Conservation (phyloP, 1,284 basidiomycete species). For the Marasmius fiardii region DNA sequence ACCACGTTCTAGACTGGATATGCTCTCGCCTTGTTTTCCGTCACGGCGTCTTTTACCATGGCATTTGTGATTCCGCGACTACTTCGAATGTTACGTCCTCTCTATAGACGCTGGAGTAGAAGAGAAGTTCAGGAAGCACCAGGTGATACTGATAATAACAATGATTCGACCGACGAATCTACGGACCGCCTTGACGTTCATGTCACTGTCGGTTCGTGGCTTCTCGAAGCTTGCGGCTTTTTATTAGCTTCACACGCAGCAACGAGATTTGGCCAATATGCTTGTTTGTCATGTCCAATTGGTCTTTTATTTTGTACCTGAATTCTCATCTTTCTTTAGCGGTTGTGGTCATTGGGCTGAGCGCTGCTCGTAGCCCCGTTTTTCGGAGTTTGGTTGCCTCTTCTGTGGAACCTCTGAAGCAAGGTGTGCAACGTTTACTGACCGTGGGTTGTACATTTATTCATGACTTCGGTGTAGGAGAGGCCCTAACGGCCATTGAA, state of each 20-base stretch:
- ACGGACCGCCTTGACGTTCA: conserved; percentile 29
- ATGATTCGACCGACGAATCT: conserved; percentile 7
- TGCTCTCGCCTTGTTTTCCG: background rate
- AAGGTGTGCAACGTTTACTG: conserved; percentile 19
- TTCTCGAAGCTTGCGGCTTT: conserved; percentile 14
- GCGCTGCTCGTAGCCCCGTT: conserved; percentile 17
- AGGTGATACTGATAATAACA: background rate
- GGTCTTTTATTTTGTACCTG: background rate
- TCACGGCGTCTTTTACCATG: background rate
- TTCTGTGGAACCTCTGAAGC: conserved; percentile 28
- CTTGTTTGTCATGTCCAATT: conserved; percentile 6
- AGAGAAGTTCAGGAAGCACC: background rate
- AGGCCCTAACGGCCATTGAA: conserved; percentile 27
- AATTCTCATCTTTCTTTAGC: conserved; percentile 8
- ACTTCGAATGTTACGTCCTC: conserved; percentile 1
- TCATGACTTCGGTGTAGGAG: conserved; percentile 19
- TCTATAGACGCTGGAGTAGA: conserved; percentile 2
- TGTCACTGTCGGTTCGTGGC: conserved; percentile 20
- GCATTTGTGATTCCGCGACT: conserved; percentile 1
- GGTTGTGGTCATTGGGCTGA: conserved; percentile 18
- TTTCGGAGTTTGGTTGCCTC: conserved; percentile 25
- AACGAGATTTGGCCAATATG: conserved; percentile 16
- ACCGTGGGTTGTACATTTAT: background rate
- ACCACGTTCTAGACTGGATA: conserved; percentile 4
- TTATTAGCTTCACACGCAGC: conserved; percentile 18